Evolutionary conservation across 352 stramenopile species (phyloP).

Genomic region (Phytopythium aichiense): DNA sequence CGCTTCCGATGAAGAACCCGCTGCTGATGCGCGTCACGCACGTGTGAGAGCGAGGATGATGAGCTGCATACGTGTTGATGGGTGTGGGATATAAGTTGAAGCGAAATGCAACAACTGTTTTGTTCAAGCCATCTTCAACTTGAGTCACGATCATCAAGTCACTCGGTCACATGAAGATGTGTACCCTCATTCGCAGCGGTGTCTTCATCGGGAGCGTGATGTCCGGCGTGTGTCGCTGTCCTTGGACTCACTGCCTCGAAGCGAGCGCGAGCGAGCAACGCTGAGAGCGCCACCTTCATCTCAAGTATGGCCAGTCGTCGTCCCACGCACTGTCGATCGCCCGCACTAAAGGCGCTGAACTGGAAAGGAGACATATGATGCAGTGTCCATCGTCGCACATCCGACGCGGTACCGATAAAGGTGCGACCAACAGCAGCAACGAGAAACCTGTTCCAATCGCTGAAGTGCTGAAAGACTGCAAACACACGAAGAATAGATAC

Average conservation of each 20-base stretch:
- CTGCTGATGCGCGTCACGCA: too few relatives aligned
- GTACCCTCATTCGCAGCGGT: conserved; percentile 18
- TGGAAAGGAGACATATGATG: conserved; percentile 21
- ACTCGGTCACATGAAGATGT: background rate
- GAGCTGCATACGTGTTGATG: too few relatives aligned
- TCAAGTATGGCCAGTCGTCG: conserved; percentile 39
- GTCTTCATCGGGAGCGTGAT: conserved; percentile 47
- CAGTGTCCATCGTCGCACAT: conserved; percentile 10
- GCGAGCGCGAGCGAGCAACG: conserved; percentile 33
- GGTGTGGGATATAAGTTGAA: too few relatives aligned
- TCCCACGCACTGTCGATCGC: conserved; percentile 35
- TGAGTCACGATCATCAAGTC: too few relatives aligned
- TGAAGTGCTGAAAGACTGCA: background rate
- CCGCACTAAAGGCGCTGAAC: conserved; percentile 35
- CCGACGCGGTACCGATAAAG: too few relatives aligned
- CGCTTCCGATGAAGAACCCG: too few relatives aligned
- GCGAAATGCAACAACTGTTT: too few relatives aligned
- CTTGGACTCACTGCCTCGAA: conserved; percentile 19
- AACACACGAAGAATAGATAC: background rate
- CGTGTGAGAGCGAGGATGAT: too few relatives aligned
- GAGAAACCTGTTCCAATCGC: background rate
- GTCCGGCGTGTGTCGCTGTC: conserved; percentile 50
- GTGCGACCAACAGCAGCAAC: background rate
- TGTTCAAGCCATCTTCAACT: too few relatives aligned
- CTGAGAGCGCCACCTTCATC: conserved; percentile 58